Percentiles rank a stretch among this genome's conserved stretches.
phyloP scores from a whole-genome alignment of 306 rosid species.

The Lithocarpus polystachyus region DNA sequence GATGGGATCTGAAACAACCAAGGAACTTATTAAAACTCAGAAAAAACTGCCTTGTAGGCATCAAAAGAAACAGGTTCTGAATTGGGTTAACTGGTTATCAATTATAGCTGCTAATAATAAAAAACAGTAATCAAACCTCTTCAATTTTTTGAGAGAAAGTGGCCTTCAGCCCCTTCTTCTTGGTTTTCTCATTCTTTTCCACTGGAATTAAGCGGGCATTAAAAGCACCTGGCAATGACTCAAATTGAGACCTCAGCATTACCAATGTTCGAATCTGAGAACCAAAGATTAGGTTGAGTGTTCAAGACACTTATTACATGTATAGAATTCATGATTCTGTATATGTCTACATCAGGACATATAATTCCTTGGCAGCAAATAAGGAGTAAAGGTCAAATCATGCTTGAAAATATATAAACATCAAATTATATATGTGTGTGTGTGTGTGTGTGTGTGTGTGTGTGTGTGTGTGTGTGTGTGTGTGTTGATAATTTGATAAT shows the following conservation, averaged over 20 bases:
- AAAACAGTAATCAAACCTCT: slow-evolving; percentile 53
- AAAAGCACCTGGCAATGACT: slow-evolving; percentile 84
- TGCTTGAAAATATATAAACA: neutral
- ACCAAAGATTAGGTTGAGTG: slow-evolving; percentile 15
- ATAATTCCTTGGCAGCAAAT: neutral
- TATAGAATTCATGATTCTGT: too few species aligned
- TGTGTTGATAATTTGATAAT: too few species aligned
- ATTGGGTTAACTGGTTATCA: slow-evolving; percentile 6
- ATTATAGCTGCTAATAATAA: slow-evolving; percentile 9
- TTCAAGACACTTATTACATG: slow-evolving; percentile 7
- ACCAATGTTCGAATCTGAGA: slow-evolving; percentile 85
- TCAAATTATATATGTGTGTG: too few species aligned
- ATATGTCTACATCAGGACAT: neutral
- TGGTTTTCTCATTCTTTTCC: slow-evolving; percentile 46
- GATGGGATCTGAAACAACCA: slow-evolving; percentile 50
- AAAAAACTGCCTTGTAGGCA: neutral
- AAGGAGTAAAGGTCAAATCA: neutral
- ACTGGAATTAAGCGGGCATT: slow-evolving; percentile 73
- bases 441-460: too few species aligned
- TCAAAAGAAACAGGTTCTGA: neutral
- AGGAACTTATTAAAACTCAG: neutral
- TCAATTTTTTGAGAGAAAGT: slow-evolving; percentile 59
- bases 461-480: too few species aligned
- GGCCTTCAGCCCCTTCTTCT: slow-evolving; percentile 12
- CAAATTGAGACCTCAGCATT: slow-evolving; percentile 80